A percentile compares a stretch with the other conserved stretches of the same genome.
Evolutionary conservation across 371 early-diverging fungal genomes (phyloP).

Genomic region (Mucor ambiguus): DNA sequence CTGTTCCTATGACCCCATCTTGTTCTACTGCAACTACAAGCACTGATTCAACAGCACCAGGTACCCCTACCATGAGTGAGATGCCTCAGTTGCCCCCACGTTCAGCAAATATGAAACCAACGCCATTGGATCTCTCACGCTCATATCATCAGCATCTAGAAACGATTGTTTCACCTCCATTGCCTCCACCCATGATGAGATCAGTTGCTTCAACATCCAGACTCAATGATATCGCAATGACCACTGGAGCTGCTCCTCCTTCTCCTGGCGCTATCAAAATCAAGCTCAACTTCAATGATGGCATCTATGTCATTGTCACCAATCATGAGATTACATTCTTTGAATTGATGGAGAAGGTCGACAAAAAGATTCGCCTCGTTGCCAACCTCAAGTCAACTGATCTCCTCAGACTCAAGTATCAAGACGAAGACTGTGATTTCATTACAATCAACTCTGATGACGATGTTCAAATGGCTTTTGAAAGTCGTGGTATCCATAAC

Average conservation of each 20-base stretch:
- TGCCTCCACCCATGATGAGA: conserved; percentile 23
- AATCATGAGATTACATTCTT: conserved; percentile 68
- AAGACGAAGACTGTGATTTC: conserved; percentile 91
- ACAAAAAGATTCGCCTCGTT: conserved; percentile 84
- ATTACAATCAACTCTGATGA: conserved; percentile 85
- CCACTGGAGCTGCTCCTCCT: conserved; percentile 20
- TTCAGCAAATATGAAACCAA: conserved; percentile 1
- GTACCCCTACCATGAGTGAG: background rate
- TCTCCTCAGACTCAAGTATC: conserved; percentile 76
- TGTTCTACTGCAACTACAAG: conserved; percentile 1
- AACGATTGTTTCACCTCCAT: conserved; percentile 5
- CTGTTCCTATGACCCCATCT: background rate
- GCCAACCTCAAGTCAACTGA: conserved; percentile 49
- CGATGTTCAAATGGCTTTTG: conserved; percentile 90
- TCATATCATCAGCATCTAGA: conserved; percentile 6
- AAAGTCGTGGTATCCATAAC: conserved; percentile 53
- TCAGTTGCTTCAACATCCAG: conserved; percentile 37
- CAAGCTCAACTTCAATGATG: conserved; percentile 83
- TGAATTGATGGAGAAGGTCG: conserved; percentile 79
- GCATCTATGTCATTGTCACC: conserved; percentile 83
- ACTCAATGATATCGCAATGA: conserved; percentile 16
- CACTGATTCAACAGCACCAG: conserved; percentile 2
- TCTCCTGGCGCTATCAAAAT: conserved; percentile 60
- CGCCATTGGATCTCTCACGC: conserved; percentile 27
- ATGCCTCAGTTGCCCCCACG: conserved; percentile 11